Evolutionary conservation across 306 rosid species (phyloP).

Genomic region (Sophora flavescens): DNA sequence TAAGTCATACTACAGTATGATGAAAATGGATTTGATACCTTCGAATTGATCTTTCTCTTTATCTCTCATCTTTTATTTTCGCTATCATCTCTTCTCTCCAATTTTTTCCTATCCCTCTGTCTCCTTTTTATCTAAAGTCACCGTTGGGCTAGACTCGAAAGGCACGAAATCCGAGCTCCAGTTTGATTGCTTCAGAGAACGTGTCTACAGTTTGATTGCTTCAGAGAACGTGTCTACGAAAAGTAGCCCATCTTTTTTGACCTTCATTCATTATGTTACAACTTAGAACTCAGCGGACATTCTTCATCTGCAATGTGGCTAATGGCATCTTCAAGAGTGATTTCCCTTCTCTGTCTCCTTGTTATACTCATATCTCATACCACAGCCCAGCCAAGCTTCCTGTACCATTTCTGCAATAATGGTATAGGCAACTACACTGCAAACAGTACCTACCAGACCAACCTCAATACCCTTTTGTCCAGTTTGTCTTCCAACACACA

Average conservation of each 20-base stretch:
- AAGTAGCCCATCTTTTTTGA: not conserved
- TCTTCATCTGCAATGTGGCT: conserved; percentile 7
- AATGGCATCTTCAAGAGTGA: conserved; percentile 38
- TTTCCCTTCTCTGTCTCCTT: conserved; percentile 24
- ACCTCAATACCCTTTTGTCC: conserved; percentile 61
- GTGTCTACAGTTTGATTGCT: conserved; percentile 34
- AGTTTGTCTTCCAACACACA: conserved; percentile 44
- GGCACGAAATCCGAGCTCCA: no score
- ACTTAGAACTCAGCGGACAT: not conserved
- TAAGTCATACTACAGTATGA: no score
- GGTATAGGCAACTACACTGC: conserved; percentile 56
- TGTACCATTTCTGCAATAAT: not conserved
- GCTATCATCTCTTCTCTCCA: no score
- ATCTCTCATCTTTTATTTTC: no score
- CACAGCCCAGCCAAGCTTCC: conserved; percentile 41
- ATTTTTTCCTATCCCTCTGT: no score
- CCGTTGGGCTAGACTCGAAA: no score
- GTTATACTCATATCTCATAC: conserved; percentile 33
- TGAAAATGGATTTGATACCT: no score
- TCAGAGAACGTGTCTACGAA: conserved; percentile 10
- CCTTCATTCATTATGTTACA: no score
- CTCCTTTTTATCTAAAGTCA: no score
- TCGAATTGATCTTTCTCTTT: no score
- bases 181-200: no score
- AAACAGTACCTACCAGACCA: conserved; percentile 52